A percentile compares a stretch with the other conserved stretches of the same genome.
phyloP scores from a whole-genome alignment of 371 early-diverging fungal species.

The Apophysomyces ossiformis region DNA sequence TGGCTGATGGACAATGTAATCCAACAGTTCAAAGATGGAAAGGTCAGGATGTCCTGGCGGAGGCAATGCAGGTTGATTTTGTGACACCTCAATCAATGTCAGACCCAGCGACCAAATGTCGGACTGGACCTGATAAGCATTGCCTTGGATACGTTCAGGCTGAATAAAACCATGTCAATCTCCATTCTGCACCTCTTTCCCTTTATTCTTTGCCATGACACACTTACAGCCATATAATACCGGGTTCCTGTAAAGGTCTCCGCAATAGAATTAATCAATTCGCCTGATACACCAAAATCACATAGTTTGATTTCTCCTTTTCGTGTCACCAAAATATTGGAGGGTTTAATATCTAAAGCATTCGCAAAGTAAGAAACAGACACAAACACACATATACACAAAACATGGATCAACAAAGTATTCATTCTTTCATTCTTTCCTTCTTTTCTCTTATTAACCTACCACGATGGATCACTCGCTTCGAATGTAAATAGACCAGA shows the following conservation, averaged over 20 bases:
- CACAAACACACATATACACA: too few relatives aligned
- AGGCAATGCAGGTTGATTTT: constrained; percentile 87
- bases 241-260: constrained; percentile 96
- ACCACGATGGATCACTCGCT: constrained; percentile 87
- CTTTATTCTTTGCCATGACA: too few relatives aligned
- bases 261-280: constrained; percentile 89
- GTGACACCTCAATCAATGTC: constrained; percentile 92
- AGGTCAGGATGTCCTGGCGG: constrained; percentile 65
- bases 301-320: constrained; percentile 92
- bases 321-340: constrained; percentile 86
- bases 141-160: constrained; percentile 96
- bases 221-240: constrained; percentile 93
- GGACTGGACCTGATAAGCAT: constrained; percentile 84
- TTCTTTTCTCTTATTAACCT: background rate
- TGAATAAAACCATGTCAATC: constrained; percentile 14
- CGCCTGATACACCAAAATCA: constrained; percentile 96
- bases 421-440: too few relatives aligned
- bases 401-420: too few relatives aligned
- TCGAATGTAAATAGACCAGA: constrained; percentile 76
- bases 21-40: constrained; percentile 87
- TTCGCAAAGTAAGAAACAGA: background rate
- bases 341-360: constrained; percentile 82
- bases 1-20: constrained; percentile 88
- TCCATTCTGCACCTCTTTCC: too few relatives aligned
- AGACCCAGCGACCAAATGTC: constrained; percentile 96